A percentile compares a stretch with the other conserved stretches of the same genome.
Conservation (phyloP, 305 asterid species). For the Solanum hybrid region DNA sequence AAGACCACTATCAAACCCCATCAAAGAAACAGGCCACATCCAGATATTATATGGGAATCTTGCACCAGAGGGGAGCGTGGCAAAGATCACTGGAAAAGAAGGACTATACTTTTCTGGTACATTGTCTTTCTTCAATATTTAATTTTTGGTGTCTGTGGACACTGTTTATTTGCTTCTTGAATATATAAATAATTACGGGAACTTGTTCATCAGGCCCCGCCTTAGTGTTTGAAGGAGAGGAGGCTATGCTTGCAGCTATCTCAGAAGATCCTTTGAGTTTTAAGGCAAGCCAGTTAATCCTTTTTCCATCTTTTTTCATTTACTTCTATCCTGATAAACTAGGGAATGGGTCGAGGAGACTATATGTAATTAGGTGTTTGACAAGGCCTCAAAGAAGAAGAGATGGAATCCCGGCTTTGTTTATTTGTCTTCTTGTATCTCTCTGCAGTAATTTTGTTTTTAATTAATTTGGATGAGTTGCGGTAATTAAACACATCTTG, state of each 20-base stretch:
- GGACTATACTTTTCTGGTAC: constrained; percentile 91
- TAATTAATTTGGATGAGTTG: neutral
- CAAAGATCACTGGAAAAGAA: constrained; percentile 97
- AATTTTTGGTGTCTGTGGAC: neutral
- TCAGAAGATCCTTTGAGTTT: constrained; percentile 67
- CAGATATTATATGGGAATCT: constrained; percentile 86
- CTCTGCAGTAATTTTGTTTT: neutral
- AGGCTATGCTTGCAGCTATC: constrained; percentile 81
- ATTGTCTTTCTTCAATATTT: constrained; percentile 1
- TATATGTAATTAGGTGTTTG: neutral
- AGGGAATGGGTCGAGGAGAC: neutral
- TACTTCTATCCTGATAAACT: neutral
- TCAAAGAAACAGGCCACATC: constrained; percentile 86
- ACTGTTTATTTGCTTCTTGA: neutral
- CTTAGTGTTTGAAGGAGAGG: constrained; percentile 95
- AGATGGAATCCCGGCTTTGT: neutral
- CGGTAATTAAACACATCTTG: neutral
- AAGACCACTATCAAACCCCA: constrained; percentile 78
- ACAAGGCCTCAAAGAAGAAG: neutral
- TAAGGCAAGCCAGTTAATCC: constrained; percentile 39
- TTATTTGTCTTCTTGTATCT: neutral
- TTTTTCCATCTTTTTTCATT: neutral
- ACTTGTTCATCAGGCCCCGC: constrained; percentile 56
- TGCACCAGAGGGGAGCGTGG: constrained; percentile 98
- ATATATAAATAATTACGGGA: neutral